Base-by-base conservation (phyloP, 1,139 yeast genomes). In the Yamadazyma songkhlaensis region DNA sequence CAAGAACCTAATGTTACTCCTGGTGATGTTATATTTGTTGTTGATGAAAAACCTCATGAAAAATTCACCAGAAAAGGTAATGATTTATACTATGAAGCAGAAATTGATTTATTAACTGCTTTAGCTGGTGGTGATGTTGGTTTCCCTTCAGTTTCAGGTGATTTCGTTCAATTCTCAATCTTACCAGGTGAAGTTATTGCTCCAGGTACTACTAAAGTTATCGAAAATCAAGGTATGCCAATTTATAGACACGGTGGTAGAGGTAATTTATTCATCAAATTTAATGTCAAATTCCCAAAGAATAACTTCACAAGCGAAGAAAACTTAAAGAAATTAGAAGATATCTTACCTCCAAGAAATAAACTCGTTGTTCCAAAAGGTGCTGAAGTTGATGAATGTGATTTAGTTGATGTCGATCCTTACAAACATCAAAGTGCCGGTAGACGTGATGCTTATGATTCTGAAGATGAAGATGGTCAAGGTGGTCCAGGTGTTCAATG, bases 151-250 rank as follows among this genome's bases (percentile, higher is more conserved):
- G 79, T 84, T 39, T 83, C 88, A 45, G 94, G 94, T 48, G 97
- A 89, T 53, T 88, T 79, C 74, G 71, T 92, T 57, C 87, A 89
- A 75, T 79, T 89, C 41, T 72, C 77, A 35, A 80, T 90, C 48
- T 71, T 82, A 42, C 94, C 97, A 38, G 98, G 98, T 61, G 97
- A 90, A 68, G 89, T 90, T 44, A 85, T 94, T 47, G 58, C 90
- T 29, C 97, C 97, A 41, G 95, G 88, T 47, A 62, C 73, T 31
- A 69, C 83, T 53, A 89, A 88, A 68, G 88, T 88, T 40, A 70
- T 92, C 49, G 94, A 86, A 54, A 87, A 83, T 54, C 90, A 90
- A 68, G 99, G 99, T 82, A 92, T 92, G 98, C 94, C 94, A 58
- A 65, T 84, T 53, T 79, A 72, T 59, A 82, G 84, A 70, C 79